A percentile compares a stretch with the other conserved stretches of the same genome.
Conservation (phyloP, 2,329 filamentous ascomycete species). For the Xylariales sp. region DNA sequence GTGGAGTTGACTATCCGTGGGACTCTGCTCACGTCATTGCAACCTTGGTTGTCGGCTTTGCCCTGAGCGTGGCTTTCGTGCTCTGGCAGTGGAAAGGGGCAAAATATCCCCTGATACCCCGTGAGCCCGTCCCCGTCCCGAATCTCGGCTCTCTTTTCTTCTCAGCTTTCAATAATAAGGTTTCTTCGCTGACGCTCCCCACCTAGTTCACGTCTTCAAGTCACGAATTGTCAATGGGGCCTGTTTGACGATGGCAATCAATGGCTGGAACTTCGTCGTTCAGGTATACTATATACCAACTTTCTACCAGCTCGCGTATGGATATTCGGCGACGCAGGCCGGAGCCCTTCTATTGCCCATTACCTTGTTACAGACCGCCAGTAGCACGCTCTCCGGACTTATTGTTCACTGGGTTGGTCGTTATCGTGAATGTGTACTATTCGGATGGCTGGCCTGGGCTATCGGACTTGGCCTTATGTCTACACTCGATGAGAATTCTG, state of each 20-base stretch:
- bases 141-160: slow-evolving; percentile 14
- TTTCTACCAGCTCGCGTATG: slow-evolving; percentile 60
- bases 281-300: slow-evolving; percentile 63
- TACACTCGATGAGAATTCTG: too few species aligned
- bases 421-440: slow-evolving; percentile 65
- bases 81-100: slow-evolving; percentile 60
- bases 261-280: slow-evolving; percentile 70
- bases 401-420: slow-evolving; percentile 64
- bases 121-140: slow-evolving; percentile 45
- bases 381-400: slow-evolving; percentile 63
- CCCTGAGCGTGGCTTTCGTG: too few species aligned
- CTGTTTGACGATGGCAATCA: slow-evolving; percentile 67
- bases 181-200: slow-evolving; percentile 11
- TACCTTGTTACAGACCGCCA: slow-evolving; percentile 58
- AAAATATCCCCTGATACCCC: slow-evolving; percentile 59
- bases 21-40: too few species aligned
- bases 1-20: too few species aligned
- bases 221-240: slow-evolving; percentile 65
- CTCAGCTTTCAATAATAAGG: slow-evolving; percentile 14
- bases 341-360: slow-evolving; percentile 57
- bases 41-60: too few species aligned
- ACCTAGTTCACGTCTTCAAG: slow-evolving; percentile 64
- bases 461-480: too few species aligned
- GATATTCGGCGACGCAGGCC: slow-evolving; percentile 56
- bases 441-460: slow-evolving; percentile 54